These are phyloP conservation scores for Lenzites betulinus DNA, from an alignment of 768 basidiomycete genomes.

Conservation along the genomic window DNA sequence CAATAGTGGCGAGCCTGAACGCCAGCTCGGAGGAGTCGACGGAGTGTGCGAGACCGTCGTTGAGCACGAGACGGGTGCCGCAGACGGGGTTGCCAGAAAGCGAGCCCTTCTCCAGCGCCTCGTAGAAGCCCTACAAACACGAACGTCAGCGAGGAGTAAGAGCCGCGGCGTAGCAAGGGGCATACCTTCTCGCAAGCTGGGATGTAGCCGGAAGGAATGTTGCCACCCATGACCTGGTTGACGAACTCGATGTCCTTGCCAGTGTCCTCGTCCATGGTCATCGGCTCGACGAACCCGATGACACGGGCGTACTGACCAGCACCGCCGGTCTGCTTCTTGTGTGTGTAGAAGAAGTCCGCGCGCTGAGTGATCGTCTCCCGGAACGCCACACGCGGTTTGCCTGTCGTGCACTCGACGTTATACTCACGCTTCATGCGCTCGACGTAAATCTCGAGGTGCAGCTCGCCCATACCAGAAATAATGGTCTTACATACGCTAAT, in stretches of 20 bases:
- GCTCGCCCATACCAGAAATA: constrained; percentile 99
- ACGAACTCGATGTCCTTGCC: constrained; percentile 87
- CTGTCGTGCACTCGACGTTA: constrained; percentile 88
- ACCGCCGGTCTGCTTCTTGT: constrained; percentile 98
- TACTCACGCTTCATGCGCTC: constrained; percentile 99
- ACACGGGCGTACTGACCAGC: constrained; percentile 97
- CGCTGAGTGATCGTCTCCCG: constrained; percentile 89
- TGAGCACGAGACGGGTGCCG: constrained; percentile 83
- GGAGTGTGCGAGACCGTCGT: constrained; percentile 90
- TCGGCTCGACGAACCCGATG: constrained; percentile 87
- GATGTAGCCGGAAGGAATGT: constrained; percentile 88
- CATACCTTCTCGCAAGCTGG: constrained; percentile 91
- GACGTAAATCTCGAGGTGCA: constrained; percentile 98
- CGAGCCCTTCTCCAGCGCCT: constrained; percentile 89
- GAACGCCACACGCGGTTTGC: constrained; percentile 96
- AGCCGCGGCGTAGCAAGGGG: neutral
- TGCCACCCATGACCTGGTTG: constrained; percentile 88
- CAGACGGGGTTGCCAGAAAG: constrained; percentile 87
- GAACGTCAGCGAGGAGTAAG: constrained; percentile 1
- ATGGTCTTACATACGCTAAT: constrained; percentile 69
- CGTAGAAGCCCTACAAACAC: constrained; percentile 80
- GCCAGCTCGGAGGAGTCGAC: constrained; percentile 98
- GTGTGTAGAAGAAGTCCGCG: constrained; percentile 85
- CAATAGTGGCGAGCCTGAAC: constrained; percentile 87
- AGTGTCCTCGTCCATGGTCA: constrained; percentile 70